Evolutionary conservation across 2,329 filamentous ascomycete genomes (phyloP).

Genomic region (Penicillium sp.): DNA sequence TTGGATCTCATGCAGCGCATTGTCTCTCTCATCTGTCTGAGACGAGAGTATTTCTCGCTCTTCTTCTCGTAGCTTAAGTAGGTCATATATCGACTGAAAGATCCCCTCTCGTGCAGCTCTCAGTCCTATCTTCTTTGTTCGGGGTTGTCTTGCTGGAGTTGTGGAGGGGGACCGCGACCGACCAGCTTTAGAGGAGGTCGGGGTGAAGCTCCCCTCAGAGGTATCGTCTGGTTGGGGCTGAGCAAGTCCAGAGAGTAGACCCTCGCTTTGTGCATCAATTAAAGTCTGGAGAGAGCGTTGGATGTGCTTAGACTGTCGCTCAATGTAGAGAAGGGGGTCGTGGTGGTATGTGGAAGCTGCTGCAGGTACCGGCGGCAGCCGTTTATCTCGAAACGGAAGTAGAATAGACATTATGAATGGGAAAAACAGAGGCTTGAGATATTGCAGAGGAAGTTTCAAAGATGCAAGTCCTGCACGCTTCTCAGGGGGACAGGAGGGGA

Average conservation of each 20-base stretch:
- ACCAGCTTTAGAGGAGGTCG: constrained; percentile 29
- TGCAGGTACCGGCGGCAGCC: constrained; percentile 30
- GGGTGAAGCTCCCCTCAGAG: constrained; percentile 49
- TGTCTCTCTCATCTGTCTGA: constrained; percentile 46
- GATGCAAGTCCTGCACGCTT: background rate
- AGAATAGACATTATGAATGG: constrained; percentile 31
- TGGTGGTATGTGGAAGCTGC: constrained; percentile 32
- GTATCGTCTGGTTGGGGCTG: constrained; percentile 42
- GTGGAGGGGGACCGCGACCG: constrained; percentile 36
- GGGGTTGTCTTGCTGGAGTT: constrained; percentile 40
- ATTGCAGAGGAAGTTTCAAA: background rate
- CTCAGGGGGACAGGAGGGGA: background rate
- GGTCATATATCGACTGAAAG: constrained; percentile 55
- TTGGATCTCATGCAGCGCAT: constrained; percentile 53
- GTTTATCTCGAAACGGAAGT: constrained; percentile 26
- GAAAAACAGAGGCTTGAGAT: background rate
- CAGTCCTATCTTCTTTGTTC: constrained; percentile 51
- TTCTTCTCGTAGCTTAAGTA: constrained; percentile 57
- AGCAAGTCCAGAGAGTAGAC: constrained; percentile 51
- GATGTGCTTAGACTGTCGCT: constrained; percentile 55
- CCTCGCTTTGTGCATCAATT: constrained; percentile 62
- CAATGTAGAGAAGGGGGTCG: constrained; percentile 51
- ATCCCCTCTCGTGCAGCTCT: constrained; percentile 57
- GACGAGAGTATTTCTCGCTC: constrained; percentile 53
- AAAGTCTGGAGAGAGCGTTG: constrained; percentile 59